A percentile compares a stretch with the other conserved stretches of the same genome.
phyloP scores from a whole-genome alignment of 345 rosid species.

The Populus davidiana region DNA sequence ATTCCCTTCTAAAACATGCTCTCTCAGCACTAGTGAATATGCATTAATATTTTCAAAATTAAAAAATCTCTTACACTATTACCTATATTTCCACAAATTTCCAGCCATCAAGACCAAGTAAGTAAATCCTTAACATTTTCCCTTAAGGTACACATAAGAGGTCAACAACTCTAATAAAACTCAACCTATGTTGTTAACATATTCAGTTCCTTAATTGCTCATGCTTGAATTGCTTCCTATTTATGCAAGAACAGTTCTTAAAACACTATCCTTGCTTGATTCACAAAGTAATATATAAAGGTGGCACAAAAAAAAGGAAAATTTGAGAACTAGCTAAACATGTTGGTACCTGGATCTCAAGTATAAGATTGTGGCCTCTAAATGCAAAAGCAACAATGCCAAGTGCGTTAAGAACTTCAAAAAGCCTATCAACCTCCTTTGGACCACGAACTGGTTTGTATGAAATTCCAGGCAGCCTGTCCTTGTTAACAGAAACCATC shows the following conservation, averaged over 20 bases:
- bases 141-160: no score
- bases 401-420: conserved; percentile 28
- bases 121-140: no score
- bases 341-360: conserved; percentile 40
- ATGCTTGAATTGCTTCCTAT: background rate
- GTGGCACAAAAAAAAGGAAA: background rate
- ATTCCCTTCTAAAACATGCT: background rate
- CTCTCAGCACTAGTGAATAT: background rate
- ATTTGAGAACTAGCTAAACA: background rate
- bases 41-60: background rate
- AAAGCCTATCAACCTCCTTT: background rate
- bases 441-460: conserved; percentile 24
- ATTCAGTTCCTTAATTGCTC: background rate
- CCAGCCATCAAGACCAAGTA: background rate
- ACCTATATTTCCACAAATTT: background rate
- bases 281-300: background rate
- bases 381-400: conserved; percentile 47
- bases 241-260: background rate
- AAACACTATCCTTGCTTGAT: background rate
- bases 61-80: background rate
- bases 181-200: background rate
- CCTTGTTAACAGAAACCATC: conserved; percentile 32
- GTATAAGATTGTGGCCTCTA: conserved; percentile 48
- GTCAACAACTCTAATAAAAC: no score
- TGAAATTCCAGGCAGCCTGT: conserved; percentile 32